phyloP scores from a whole-genome alignment of 495 filamentous ascomycete species.

The Penicillium lividum region DNA sequence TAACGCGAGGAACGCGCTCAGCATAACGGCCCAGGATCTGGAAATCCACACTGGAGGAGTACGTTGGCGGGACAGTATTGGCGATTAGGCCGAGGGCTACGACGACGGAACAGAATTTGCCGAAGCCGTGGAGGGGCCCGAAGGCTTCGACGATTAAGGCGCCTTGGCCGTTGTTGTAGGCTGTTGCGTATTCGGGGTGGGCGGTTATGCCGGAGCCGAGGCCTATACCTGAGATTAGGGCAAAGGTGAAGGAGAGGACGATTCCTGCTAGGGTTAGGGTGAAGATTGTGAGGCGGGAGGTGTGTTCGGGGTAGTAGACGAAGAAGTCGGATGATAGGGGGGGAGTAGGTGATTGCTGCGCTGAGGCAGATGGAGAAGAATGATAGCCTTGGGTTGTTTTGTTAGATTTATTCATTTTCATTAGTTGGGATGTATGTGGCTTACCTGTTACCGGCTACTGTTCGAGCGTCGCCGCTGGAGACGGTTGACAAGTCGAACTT shows the following conservation, averaged over 20 bases:
- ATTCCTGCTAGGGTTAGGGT: slow-evolving; percentile 49
- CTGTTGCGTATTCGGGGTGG: slow-evolving; percentile 54
- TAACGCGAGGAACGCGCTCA: slow-evolving; percentile 57
- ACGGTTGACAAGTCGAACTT: slow-evolving; percentile 60
- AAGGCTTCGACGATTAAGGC: slow-evolving; percentile 68
- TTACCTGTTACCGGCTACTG: slow-evolving; percentile 56
- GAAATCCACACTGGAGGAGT: slow-evolving; percentile 68
- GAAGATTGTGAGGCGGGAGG: slow-evolving; percentile 40
- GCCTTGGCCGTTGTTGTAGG: slow-evolving; percentile 51
- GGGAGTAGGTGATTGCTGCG: slow-evolving; percentile 63
- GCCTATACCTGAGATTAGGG: slow-evolving; percentile 67
- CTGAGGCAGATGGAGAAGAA: slow-evolving; percentile 69
- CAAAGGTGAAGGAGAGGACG: slow-evolving; percentile 56
- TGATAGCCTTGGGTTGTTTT: slow-evolving; percentile 46
- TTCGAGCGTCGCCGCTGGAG: slow-evolving; percentile 51
- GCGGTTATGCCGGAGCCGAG: slow-evolving; percentile 61
- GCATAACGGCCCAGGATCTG: slow-evolving; percentile 62
- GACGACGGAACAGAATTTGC: slow-evolving; percentile 73
- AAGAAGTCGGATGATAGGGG: slow-evolving; percentile 65
- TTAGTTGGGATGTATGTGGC: slow-evolving; percentile 3
- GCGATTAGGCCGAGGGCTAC: slow-evolving; percentile 69
- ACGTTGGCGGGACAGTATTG: slow-evolving; percentile 69
- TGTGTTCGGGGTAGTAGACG: slow-evolving; percentile 62
- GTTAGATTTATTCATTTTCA: slow-evolving; percentile 1
- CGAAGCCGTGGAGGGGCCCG: slow-evolving; percentile 62